phyloP scores from a whole-genome alignment of 1,284 basidiomycete species.

The Cutaneotrichosporon cyanovorans region DNA sequence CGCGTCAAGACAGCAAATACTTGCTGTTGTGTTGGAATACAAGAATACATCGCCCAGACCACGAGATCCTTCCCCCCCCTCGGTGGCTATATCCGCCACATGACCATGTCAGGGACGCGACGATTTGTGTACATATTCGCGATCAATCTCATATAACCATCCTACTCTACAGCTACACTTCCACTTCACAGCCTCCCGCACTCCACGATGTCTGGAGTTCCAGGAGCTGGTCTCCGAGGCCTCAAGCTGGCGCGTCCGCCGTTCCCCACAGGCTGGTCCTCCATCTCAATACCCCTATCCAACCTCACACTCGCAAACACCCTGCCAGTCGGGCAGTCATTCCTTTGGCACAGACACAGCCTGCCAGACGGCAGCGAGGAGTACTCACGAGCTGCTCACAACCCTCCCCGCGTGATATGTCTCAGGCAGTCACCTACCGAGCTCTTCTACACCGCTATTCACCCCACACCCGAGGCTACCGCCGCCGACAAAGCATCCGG shows the following conservation, averaged over 20 bases:
- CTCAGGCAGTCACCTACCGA: constrained; percentile 63
- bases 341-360: constrained; percentile 40
- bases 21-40: too few species aligned
- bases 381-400: constrained; percentile 37
- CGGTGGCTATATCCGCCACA: too few species aligned
- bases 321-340: constrained; percentile 43
- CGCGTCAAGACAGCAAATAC: too few species aligned
- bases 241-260: constrained; percentile 18
- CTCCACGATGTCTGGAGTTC: too few species aligned
- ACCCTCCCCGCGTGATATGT: constrained; percentile 61
- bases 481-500: constrained; percentile 50
- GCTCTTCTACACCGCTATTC: constrained; percentile 66
- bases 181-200: too few species aligned
- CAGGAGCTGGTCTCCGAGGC: too few species aligned
- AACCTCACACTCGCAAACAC: constrained; percentile 42
- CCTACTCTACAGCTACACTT: too few species aligned
- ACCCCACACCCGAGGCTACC: constrained; percentile 43
- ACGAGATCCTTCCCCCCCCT: too few species aligned
- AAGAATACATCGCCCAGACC: too few species aligned
- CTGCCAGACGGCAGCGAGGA: constrained; percentile 27
- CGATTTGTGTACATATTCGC: too few species aligned
- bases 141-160: too few species aligned
- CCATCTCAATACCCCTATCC: constrained; percentile 20
- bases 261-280: constrained; percentile 36
- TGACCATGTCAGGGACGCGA: too few species aligned